Evolutionary conservation across 176 grass and related monocot species (phyloP).

Genomic region (Puccinellia tenuiflora): DNA sequence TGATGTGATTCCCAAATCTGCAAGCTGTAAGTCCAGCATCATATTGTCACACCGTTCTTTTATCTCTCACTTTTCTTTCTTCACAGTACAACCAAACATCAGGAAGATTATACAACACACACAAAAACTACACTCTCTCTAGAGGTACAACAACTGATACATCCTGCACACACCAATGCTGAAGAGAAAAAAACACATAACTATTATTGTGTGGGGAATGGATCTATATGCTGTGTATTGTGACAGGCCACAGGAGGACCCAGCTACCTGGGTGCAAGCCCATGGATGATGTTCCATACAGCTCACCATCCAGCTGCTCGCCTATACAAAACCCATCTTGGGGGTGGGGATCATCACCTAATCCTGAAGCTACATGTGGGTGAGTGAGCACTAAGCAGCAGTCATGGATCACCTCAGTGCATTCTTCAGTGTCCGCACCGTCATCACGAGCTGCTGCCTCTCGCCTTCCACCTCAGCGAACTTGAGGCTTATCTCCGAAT

Average conservation of each 20-base stretch:
- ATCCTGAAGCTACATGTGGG: slow-evolving; percentile 41
- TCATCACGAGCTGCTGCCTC: slow-evolving; percentile 98
- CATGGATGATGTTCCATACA: slow-evolving; percentile 39
- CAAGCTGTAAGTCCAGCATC: background rate
- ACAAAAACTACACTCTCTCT: slow-evolving; percentile 20
- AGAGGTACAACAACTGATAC: slow-evolving; percentile 22
- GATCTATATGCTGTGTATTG: slow-evolving; percentile 76
- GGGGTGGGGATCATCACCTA: slow-evolving; percentile 25
- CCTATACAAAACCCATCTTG: slow-evolving; percentile 65
- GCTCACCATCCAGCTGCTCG: slow-evolving; percentile 53
- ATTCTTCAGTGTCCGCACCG: slow-evolving; percentile 82
- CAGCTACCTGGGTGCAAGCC: slow-evolving; percentile 22
- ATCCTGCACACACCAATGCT: slow-evolving; percentile 27
- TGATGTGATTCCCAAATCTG: background rate
- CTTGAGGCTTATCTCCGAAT: slow-evolving; percentile 87
- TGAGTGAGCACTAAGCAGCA: slow-evolving; percentile 5
- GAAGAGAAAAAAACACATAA: slow-evolving; percentile 24
- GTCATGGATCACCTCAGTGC: slow-evolving; percentile 47
- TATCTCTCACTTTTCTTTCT: slow-evolving; percentile 30
- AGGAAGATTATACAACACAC: slow-evolving; percentile 38
- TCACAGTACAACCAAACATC: slow-evolving; percentile 20
- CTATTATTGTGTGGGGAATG: slow-evolving; percentile 35
- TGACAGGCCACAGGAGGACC: slow-evolving; percentile 30
- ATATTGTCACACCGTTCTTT: slow-evolving; percentile 10
- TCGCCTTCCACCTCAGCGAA: slow-evolving; percentile 97